phyloP scores from a whole-genome alignment of 139 green algal species.

The Chlamydomonas sp. region DNA sequence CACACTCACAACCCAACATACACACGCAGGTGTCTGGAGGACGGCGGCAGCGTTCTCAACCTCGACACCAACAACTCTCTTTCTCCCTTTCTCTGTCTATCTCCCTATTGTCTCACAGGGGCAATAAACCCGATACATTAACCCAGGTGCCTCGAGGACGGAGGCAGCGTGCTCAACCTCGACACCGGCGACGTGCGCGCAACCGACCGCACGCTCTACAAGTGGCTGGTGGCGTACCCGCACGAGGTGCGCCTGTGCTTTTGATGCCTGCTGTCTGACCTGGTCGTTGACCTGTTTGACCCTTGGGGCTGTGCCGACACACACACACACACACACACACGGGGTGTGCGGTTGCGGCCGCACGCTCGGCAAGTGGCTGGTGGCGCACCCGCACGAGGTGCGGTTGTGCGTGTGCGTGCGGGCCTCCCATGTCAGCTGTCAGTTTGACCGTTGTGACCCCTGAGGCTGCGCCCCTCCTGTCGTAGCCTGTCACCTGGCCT shows the following conservation, averaged over 20 bases:
- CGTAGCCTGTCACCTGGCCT: too few relatives aligned
- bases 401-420: slow-evolving; percentile 25
- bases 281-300: background rate
- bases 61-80: background rate
- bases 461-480: too few relatives aligned
- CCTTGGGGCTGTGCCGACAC: too few relatives aligned
- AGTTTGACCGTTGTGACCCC: too few relatives aligned
- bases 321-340: too few relatives aligned
- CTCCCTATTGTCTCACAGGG: background rate
- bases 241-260: slow-evolving; percentile 47
- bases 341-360: slow-evolving; percentile 63
- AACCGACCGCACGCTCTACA: slow-evolving; percentile 69
- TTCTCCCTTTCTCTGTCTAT: background rate
- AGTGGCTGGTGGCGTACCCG: slow-evolving; percentile 73
- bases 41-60: too few relatives aligned
- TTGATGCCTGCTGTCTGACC: background rate
- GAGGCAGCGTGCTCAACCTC: slow-evolving; percentile 62
- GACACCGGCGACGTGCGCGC: slow-evolving; percentile 72
- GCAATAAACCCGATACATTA: too few relatives aligned
- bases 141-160: slow-evolving; percentile 17
- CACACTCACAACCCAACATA: background rate
- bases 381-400: slow-evolving; percentile 72
- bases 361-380: slow-evolving; percentile 70
- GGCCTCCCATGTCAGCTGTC: background rate
- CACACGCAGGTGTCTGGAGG: too few relatives aligned